Evolutionary conservation across 257 asterid genomes (phyloP), one percentile per base, ranked within the genome.

Genomic region (Solanum pimpinellifolium): DNA sequence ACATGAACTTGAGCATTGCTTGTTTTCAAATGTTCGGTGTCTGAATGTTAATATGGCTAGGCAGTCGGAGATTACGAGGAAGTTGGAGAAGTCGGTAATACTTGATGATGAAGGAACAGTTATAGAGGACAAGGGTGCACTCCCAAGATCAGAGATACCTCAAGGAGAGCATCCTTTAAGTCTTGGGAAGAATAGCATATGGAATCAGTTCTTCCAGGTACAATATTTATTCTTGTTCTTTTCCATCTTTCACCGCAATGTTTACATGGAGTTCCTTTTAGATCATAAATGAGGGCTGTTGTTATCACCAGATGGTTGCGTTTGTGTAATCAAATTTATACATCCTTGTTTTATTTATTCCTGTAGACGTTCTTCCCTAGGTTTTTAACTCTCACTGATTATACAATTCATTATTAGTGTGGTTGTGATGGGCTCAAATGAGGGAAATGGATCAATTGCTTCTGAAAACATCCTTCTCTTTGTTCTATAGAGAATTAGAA

Each of bases 171-270:
- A 96, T 90, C 99, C 99, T 86, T 91, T 96, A 84, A 94, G 98
- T 89, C 98, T 95, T 83, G 98, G 98, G 88, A 93, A 95, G 90
- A 92, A 93, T 69, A 96, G 99, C 92, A 84, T 96, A 88, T 96
- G 99, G 99, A 95, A 96, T 91, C 96, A 94, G 86, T 96, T 93
- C 91, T 96, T 96, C 89, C 96, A 96, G 99, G 98, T 95, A 90
- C 86, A 42, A 16, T 31, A 21, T 52, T 77, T 27, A 11, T 80
- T 73, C 73, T 80, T 47, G 62, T 25, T 77, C 65, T 25, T 77
- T 77, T 77, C 37, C 84, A 44, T 13, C 84, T 77, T 44, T 44
- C 39, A 77, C 65, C 5, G 1, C 81, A 42, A 42, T 2, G 21
- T 77, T 41, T 76, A 46, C 16, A 35, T 44, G 41, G 41, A 78